Evolutionary conservation across 148 eudicot species (phyloP), one percentile per base, ranked within the genome.

Genomic region (Silene uniflora): DNA sequence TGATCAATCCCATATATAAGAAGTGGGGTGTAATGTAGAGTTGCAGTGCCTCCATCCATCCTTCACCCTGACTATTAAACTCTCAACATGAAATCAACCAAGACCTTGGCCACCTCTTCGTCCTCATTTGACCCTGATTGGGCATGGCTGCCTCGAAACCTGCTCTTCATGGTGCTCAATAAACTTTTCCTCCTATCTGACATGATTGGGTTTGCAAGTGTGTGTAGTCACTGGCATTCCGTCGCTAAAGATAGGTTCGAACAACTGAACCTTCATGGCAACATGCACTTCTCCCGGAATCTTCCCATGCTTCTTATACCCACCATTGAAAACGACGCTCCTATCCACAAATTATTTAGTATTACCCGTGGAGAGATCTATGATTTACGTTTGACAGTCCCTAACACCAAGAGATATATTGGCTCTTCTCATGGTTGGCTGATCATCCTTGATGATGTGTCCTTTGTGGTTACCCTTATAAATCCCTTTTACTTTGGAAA

Each of bases 351-450:
- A 52, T 25, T 75, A 27, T 65, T 17, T 56, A 64, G 71, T 23
- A 64, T 65, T 46, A 29, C 32, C 14, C 61, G 9, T 23, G 17
- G 42, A 35, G 25, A 74, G 58, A 63, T 64, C 47, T 74, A 64
- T 74, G 77, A 74, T 74, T 71, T 74, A 18, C 61, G 11, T 5
- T 19, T 74, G 59, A 25, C 49, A 46, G 61, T 64, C 59, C 77
- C 77, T 47, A 47, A 47, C 70, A 74, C 39, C 23, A 74, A 52
- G 42, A 74, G 77, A 64, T 74, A 55, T 5, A 63, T 69, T 64
- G 77, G 77, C 32, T 74, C 70, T 64, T 74, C 77, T 74, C 77
- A 64, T 49, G 77, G 77, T 64, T 74, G 77, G 77, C 69, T 74
- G 69, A 74, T 74, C 77, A 63, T 25, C 60, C 71, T 75, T 35